Evolutionary conservation across 345 rosid genomes (phyloP), one percentile per base, ranked within the genome.

Genomic region (Sisymbrium altissimum): DNA sequence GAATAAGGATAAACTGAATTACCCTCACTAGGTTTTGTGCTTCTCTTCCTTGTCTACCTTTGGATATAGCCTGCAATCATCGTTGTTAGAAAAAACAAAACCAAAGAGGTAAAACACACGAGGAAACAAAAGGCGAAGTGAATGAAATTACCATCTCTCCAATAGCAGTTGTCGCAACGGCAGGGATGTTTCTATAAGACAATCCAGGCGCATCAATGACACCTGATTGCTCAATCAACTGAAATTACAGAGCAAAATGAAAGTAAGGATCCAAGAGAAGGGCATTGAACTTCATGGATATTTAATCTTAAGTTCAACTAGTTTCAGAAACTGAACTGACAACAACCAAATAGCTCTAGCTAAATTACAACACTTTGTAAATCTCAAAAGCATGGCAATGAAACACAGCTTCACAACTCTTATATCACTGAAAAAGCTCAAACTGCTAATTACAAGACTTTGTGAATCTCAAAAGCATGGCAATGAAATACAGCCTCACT

Each of bases 41-140:
- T 78, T 91, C 97, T 80, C 91, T 88, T 81, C 97, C 98, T 61
- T 94, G 98, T 17, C 86, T 82, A 71, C 88, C 98, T 82, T 94
- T 91, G 5, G 98, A 89, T 71, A 89, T 78, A 38, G 85, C 85
- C 96, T 92, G 72, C 44, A 61, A 68, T 9, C 19, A 78, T 21
- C 43, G 9, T 9, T 70, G 50, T 67, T 11, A 59, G 23, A 36
- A 14, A 46, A 36, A 25, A n/a, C n/a, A 1, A 35, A 43, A 1
- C 9, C 17, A 53, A 32, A 33, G 18, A 17, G n/a, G 33, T 13
- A 41, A n/a, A n/a, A 43, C 10, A 46, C 27, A 66, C 10, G 1
- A 1, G 36, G 18, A 36, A 41, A 19, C 43, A 38, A 14, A 55
- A 6, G 9, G 0, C 1, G 4, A 11, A n/a, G 62, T 1, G 23